Evolutionary conservation across 2,329 filamentous ascomycete species (phyloP).

Genomic region (Pyrenochaeta sp.): DNA sequence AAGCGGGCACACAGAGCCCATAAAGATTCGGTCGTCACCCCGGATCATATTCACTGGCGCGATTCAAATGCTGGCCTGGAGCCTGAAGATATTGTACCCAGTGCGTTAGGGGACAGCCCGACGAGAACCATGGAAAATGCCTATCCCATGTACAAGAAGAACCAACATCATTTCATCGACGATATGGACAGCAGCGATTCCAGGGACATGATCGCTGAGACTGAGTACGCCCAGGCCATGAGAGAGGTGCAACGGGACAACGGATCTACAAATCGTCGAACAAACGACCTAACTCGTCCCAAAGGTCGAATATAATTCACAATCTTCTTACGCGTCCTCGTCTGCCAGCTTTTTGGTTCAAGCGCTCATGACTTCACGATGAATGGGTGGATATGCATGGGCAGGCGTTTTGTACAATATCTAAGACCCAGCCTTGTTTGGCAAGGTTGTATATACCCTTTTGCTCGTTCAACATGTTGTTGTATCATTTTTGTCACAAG

Average conservation of each 20-base stretch:
- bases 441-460: not conserved
- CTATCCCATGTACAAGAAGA: conserved; percentile 24
- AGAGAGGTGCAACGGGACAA: conserved; percentile 35
- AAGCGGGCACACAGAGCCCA: conserved; percentile 26
- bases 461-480: not conserved
- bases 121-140: conserved; percentile 21
- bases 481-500: not conserved
- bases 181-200: conserved; percentile 22
- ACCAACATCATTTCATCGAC: conserved; percentile 28
- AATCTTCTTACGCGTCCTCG: too few species aligned
- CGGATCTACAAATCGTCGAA: conserved; percentile 6
- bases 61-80: conserved; percentile 22
- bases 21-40: conserved; percentile 37
- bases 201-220: conserved; percentile 31
- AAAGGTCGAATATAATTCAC: not conserved
- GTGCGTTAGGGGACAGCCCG: conserved; percentile 31
- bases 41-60: conserved; percentile 21
- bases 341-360: not conserved
- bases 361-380: not conserved
- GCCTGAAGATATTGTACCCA: conserved; percentile 43
- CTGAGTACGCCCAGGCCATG: conserved; percentile 40
- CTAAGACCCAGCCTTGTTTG: not conserved
- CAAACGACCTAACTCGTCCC: conserved; percentile 2
- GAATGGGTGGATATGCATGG: not conserved
- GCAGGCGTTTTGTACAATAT: not conserved